phyloP scores from a whole-genome alignment of 2,329 filamentous ascomycete species.

The Dryadomyces sulphureus region DNA sequence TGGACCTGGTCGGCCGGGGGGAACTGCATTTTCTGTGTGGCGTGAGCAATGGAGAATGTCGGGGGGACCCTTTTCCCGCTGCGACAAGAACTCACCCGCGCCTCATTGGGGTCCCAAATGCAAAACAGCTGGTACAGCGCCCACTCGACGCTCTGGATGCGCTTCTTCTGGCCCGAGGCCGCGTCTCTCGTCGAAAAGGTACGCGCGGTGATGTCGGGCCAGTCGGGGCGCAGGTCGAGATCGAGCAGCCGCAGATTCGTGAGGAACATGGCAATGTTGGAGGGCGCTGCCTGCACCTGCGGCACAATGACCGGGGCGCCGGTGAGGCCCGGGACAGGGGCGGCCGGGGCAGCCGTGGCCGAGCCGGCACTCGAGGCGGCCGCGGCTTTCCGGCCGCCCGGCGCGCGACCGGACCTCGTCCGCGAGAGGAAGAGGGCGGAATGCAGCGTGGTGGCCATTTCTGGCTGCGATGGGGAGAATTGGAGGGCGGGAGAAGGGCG shows the following conservation, averaged over 20 bases:
- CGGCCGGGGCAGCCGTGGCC: not conserved
- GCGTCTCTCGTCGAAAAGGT: conserved; percentile 56
- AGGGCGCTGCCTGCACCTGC: conserved; percentile 19
- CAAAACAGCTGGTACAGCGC: conserved; percentile 75
- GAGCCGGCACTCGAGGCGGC: not conserved
- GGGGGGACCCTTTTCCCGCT: too few relatives aligned
- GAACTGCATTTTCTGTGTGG: conserved; percentile 64
- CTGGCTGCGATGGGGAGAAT: conserved; percentile 1
- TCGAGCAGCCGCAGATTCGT: conserved; percentile 74
- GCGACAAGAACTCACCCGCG: conserved; percentile 34
- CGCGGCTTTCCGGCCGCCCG: conserved; percentile 7
- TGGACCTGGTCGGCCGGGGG: conserved; percentile 82
- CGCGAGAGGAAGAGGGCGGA: conserved; percentile 12
- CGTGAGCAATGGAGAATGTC: not conserved
- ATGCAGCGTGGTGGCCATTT: conserved; percentile 9
- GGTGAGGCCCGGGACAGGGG: not conserved
- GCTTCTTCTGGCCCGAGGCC: conserved; percentile 62
- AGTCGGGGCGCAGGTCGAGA: conserved; percentile 61
- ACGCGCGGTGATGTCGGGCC: conserved; percentile 58
- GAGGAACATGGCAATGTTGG: conserved; percentile 53
- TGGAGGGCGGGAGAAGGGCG: not conserved
- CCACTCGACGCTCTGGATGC: conserved; percentile 79
- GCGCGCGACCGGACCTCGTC: conserved; percentile 13
- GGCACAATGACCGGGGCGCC: not conserved
- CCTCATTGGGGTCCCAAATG: conserved; percentile 66